A percentile compares a stretch with the other conserved stretches of the same genome.
These are phyloP conservation scores for Amylostereum areolatum DNA, from an alignment of 1,284 basidiomycete species.

Conservation along the genomic window DNA sequence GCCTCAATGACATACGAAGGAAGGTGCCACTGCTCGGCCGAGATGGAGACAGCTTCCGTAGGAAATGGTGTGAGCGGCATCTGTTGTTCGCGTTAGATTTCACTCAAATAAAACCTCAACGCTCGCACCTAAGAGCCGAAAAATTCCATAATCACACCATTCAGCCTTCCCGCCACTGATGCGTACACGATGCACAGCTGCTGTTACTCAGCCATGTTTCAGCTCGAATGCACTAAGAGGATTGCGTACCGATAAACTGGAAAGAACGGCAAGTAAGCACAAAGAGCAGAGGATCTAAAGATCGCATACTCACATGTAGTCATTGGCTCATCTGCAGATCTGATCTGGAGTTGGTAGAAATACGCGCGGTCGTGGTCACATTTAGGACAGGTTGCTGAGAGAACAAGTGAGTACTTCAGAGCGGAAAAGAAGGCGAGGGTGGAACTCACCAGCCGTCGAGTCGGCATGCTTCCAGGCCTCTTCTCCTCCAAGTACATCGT, in stretches of 20 bases:
- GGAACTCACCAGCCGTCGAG: conserved; percentile 65
- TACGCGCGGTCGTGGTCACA: conserved; percentile 89
- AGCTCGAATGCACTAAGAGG: conserved; percentile 12
- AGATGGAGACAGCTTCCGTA: too few species aligned
- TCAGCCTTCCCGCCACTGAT: conserved; percentile 61
- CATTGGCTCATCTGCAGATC: conserved; percentile 96
- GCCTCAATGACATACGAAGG: too few species aligned
- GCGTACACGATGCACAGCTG: conserved; percentile 50
- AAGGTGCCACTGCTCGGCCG: too few species aligned
- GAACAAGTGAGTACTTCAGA: background rate
- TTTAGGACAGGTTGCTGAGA: conserved; percentile 73
- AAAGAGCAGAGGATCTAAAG: conserved; percentile 5
- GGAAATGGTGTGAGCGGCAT: too few species aligned
- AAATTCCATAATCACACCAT: background rate
- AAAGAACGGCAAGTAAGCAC: conserved; percentile 4
- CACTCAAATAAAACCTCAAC: too few species aligned
- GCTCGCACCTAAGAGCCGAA: too few species aligned
- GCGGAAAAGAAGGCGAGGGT: background rate
- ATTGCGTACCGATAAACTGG: conserved; percentile 29
- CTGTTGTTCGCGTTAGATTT: too few species aligned
- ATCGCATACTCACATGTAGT: conserved; percentile 75
- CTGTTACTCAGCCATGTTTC: background rate
- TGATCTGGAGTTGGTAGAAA: conserved; percentile 94
- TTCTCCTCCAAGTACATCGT: conserved; percentile 91
- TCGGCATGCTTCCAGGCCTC: conserved; percentile 97